Percentiles rank a stretch among this genome's conserved stretches.
These are phyloP conservation scores for Conticribra guillardii DNA, from an alignment of 108 stramenopile genomes.

Conservation along the genomic window DNA sequence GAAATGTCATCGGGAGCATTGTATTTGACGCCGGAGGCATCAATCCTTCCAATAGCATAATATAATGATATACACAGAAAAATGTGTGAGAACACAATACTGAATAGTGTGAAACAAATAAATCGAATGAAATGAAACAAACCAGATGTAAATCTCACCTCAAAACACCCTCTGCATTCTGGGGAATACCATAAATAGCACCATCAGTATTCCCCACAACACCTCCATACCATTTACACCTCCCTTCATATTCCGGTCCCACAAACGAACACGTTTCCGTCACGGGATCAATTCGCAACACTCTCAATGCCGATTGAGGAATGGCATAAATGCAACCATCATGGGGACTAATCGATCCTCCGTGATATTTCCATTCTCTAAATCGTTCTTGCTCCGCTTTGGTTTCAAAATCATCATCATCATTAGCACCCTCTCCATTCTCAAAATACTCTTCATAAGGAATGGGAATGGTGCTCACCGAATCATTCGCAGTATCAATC, in stretches of 20 bases:
- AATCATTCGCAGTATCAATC: conserved; percentile 71
- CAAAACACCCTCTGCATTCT: conserved; percentile 62
- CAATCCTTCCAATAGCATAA: too few species aligned
- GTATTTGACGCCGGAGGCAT: conserved; percentile 52
- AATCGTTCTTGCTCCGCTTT: conserved; percentile 50
- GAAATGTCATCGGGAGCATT: not conserved
- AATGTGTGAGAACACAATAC: too few species aligned
- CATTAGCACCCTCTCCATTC: conserved; percentile 7
- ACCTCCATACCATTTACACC: conserved; percentile 92
- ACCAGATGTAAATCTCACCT: conserved; percentile 3
- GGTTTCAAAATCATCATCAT: conserved; percentile 17
- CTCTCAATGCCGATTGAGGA: conserved; percentile 72
- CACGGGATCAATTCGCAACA: conserved; percentile 75
- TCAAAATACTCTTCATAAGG: conserved; percentile 71
- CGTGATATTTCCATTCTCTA: conserved; percentile 86
- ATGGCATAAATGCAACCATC: conserved; percentile 88
- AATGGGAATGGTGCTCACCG: conserved; percentile 60
- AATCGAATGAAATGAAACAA: not conserved
- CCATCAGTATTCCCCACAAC: conserved; percentile 74
- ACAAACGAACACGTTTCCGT: conserved; percentile 63
- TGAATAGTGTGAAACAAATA: too few species aligned
- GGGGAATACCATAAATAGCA: conserved; percentile 86
- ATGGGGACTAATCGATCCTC: conserved; percentile 68
- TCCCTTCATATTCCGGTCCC: conserved; percentile 66
- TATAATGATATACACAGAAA: too few species aligned